These are phyloP conservation scores for Schizochytrium sp. DNA, from an alignment of 108 stramenopile genomes.

Conservation along the genomic window DNA sequence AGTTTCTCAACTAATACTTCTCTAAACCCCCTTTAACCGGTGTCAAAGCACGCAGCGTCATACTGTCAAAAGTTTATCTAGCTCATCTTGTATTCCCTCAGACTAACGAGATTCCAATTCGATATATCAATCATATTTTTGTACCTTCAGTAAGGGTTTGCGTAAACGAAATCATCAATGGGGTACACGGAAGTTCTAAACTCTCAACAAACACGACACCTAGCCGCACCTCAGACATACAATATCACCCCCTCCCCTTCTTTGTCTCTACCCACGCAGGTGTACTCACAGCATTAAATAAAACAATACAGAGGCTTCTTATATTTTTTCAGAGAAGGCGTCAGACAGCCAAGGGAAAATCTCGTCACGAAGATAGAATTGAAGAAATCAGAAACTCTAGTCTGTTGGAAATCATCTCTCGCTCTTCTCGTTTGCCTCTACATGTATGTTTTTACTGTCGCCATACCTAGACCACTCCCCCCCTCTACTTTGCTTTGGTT, in stretches of 20 bases:
- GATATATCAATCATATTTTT: constrained; percentile 34
- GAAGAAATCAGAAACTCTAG: constrained; percentile 46
- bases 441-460: not conserved
- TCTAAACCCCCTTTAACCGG: not conserved
- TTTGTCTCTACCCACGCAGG: not conserved
- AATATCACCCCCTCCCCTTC: not conserved
- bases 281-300: not conserved
- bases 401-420: constrained; percentile 35
- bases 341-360: constrained; percentile 50
- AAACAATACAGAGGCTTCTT: not conserved
- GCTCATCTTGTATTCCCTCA: not conserved
- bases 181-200: not conserved
- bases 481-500: too few species aligned
- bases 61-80: not conserved
- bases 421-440: not conserved
- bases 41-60: not conserved
- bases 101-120: constrained; percentile 54
- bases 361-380: constrained; percentile 42
- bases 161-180: constrained; percentile 43
- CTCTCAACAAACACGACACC: not conserved
- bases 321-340: not conserved
- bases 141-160: constrained; percentile 55
- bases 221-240: not conserved
- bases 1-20: not conserved
- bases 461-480: not conserved